Evolutionary conservation across 768 basidiomycete genomes (phyloP), one percentile per base, ranked within the genome.

Genomic region (Grammothele lineata): DNA sequence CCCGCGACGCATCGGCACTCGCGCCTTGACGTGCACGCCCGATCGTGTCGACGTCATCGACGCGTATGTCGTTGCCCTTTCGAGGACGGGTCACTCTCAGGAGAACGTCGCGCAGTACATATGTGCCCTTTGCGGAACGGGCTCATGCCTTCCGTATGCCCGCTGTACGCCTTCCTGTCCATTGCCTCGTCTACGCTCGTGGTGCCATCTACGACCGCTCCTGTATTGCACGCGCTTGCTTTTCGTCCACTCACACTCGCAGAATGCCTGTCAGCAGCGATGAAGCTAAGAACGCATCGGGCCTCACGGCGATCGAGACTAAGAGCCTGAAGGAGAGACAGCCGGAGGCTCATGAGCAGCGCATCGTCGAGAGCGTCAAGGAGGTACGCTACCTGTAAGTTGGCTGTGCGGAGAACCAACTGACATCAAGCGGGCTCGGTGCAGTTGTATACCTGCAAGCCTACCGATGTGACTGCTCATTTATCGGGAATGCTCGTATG

Each of bases 401-500:
- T 40, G 41, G 21, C 18, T 40, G 43, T 51, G n/a, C 37, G 39
- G 21, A 49, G n/a, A 33, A 23, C 23, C 33, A 10, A 18, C 37
- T 38, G 42, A 17, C 7, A 37, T 44, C 18, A 9, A 21, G 17
- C 17, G 30, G 5, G 7, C 18, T 3, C n/a, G 19, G 18, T 10
- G n/a, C 23, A 68, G 66, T 57, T 73, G 55, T 73, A 75, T 51
- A 62, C 66, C 18, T 71, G 67, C 48, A 67, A 67, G 41, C 67
- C 69, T 5, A 63, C 53, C 19, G 62, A 68, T 19, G 73, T 70
- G 43, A 40, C 50, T 18, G 14, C 39, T 3, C 22, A 17, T 14
- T 10, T 43, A 27, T 18, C 30, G 3, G 9, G 5, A 26, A 23
- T 14, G 7, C 15, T 19, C 27, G 27, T 14, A 7, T 14, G 27